These are phyloP conservation scores for Nakazawaea ishiwadae DNA, from an alignment of 805 yeast species.

Conservation along the genomic window DNA sequence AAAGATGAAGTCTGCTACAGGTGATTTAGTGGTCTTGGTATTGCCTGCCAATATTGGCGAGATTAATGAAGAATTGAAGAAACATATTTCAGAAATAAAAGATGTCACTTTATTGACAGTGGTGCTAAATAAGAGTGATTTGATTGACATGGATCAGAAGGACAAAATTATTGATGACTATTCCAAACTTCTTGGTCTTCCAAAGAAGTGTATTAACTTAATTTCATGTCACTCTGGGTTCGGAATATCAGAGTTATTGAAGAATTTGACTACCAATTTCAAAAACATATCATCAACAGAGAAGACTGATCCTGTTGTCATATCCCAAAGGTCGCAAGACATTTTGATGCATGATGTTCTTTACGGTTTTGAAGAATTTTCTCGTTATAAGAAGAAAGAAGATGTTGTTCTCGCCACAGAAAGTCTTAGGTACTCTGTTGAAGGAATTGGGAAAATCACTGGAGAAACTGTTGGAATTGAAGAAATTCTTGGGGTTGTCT, in stretches of 20 bases:
- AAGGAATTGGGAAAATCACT: conserved; percentile 88
- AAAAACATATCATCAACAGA: conserved; percentile 36
- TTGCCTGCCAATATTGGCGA: conserved; percentile 38
- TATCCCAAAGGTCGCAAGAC: conserved; percentile 75
- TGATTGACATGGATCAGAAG: conserved; percentile 22
- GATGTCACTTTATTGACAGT: conserved; percentile 31
- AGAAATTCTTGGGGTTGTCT: conserved; percentile 86
- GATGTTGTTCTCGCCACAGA: conserved; percentile 84
- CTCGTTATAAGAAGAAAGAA: conserved; percentile 39
- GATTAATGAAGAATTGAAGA: conserved; percentile 32
- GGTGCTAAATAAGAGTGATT: conserved; percentile 59
- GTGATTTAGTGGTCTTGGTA: conserved; percentile 70
- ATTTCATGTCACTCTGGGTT: conserved; percentile 58
- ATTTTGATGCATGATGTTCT: conserved; percentile 72
- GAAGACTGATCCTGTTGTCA: conserved; percentile 58
- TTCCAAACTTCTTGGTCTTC: conserved; percentile 26
- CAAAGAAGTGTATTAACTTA: conserved; percentile 21
- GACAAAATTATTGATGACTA: conserved; percentile 18
- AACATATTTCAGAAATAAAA: conserved; percentile 31
- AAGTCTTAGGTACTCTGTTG: conserved; percentile 64
- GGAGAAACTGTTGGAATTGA: conserved; percentile 88
- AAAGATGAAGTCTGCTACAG: conserved; percentile 45
- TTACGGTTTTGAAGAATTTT: conserved; percentile 66
- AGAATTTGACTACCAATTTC: conserved; percentile 39
- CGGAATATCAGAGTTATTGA: conserved; percentile 51